Evolutionary conservation across 257 asterid species (phyloP).

Genomic region (Cynanchum wilfordii): DNA sequence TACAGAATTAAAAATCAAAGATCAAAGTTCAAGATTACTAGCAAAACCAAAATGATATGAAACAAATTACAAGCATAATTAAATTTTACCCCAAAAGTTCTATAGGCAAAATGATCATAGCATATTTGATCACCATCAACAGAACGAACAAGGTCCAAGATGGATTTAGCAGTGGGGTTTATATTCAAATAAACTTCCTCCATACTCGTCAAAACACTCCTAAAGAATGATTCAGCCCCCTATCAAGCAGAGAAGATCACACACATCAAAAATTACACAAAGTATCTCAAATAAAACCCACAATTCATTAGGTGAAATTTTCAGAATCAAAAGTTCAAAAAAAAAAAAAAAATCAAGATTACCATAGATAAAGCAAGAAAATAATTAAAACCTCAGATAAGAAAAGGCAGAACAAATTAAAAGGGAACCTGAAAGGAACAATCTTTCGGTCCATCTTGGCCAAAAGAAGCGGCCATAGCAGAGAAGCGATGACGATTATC

Average conservation of each 20-base stretch:
- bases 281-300: background rate
- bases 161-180: conserved; percentile 79
- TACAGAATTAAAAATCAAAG: conserved; percentile 13
- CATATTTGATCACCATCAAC: conserved; percentile 56
- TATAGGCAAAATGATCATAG: conserved; percentile 87
- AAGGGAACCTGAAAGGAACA: conserved; percentile 41
- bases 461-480: conserved; percentile 36
- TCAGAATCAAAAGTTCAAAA: background rate
- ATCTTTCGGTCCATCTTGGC: conserved; percentile 24
- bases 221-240: conserved; percentile 85
- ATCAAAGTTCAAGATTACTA: conserved; percentile 1
- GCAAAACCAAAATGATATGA: background rate
- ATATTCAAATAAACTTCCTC: conserved; percentile 67
- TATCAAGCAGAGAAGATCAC: conserved; percentile 19
- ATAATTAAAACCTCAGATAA: background rate
- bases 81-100: conserved; percentile 71
- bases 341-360: background rate
- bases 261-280: background rate
- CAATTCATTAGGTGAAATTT: background rate
- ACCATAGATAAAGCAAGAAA: background rate
- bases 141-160: conserved; percentile 71
- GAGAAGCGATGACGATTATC: conserved; percentile 31
- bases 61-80: background rate
- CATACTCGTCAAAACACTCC: conserved; percentile 63
- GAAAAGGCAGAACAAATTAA: background rate